Conservation (phyloP, 352 stramenopile genomes). For the Plasmopara viticola region DNA sequence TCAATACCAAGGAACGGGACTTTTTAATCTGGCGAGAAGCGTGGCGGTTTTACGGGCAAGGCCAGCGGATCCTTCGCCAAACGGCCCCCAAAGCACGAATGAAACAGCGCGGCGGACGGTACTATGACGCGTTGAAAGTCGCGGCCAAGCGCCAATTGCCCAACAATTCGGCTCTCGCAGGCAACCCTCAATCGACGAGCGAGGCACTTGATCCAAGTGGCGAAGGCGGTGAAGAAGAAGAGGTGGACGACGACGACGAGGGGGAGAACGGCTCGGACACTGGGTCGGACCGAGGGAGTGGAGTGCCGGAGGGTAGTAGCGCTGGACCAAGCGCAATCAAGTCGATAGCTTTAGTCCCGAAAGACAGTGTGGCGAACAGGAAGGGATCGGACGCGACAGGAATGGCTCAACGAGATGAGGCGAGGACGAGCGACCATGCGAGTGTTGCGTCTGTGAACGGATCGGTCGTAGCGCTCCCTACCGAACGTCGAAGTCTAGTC, state of each 20-base stretch:
- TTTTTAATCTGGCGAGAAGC: slow-evolving; percentile 91
- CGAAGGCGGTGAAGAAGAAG: slow-evolving; percentile 26
- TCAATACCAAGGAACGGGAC: slow-evolving; percentile 88
- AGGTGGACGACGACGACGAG: slow-evolving; percentile 27
- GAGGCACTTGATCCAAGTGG: slow-evolving; percentile 23
- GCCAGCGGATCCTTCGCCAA: slow-evolving; percentile 65
- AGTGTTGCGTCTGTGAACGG: slow-evolving; percentile 2
- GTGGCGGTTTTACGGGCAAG: slow-evolving; percentile 88
- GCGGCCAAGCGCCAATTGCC: slow-evolving; percentile 76
- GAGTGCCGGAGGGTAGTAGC: slow-evolving; percentile 15
- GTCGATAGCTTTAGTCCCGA: slow-evolving; percentile 6
- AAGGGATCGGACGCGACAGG: slow-evolving; percentile 11
- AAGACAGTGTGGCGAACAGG: slow-evolving; percentile 13
- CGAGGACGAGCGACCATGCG: slow-evolving; percentile 1
- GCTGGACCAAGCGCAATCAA: slow-evolving; percentile 4
- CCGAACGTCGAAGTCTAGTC: slow-evolving; percentile 16
- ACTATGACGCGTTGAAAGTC: slow-evolving; percentile 62
- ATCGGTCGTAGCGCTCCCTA: slow-evolving; percentile 1
- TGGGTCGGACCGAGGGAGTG: slow-evolving; percentile 13
- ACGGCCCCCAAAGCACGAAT: slow-evolving; percentile 66
- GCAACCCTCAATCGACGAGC: slow-evolving; percentile 36
- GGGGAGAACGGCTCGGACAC: slow-evolving; percentile 19
- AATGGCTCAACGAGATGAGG: slow-evolving; percentile 4
- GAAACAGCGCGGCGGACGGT: slow-evolving; percentile 64
- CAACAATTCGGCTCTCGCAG: slow-evolving; percentile 62